Base-by-base conservation (phyloP, 805 yeast genomes). In the Wickerhamomyces canadensis region DNA sequence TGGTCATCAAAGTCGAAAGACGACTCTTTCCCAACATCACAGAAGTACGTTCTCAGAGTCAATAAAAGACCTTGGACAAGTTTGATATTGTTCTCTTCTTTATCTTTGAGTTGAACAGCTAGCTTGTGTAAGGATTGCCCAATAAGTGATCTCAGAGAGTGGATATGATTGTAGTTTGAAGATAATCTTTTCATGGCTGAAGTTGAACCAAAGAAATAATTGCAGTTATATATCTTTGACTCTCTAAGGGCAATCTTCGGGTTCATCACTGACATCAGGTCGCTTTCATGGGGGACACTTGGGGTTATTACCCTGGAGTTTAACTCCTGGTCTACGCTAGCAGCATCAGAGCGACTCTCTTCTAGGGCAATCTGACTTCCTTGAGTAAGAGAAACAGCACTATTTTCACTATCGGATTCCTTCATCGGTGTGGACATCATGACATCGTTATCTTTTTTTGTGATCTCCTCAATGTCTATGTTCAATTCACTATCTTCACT, bases 1-100 rank as follows among this genome's bases (percentile, higher is more conserved):
- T 63, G 73, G 31, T 77, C 80, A 40, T 78, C 74, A 4, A 71
- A 62, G 29, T 71, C 78, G 34, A 79, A 70, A 1, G 80, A 58
- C 11, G 82, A 64, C 47, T 85, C 94, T 38, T 75, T 70, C 2
- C 95, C 95, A 19, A 82, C 81, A 52, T 87, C 93, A 19, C 82
- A 68, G 48, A 82, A 80, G 86, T 94, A 93, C 6, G 81, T 75
- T 43, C 81, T 77, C 31, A 82, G 54, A 4, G 81, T 78, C 50
- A 76, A 74, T 23, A 87, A 60, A 24, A 81, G 67, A 32, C 77
- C 74, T 43, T 76, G 76, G 53, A 80, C 72, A 6, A 83, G 54
- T 11, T 74, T 72, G 7, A 83, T 73, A 42, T 85, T 81, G 42
- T 84, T 87, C 28, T 73, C 78, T 31, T 70, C 71, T 34, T 73